A percentile compares a stretch with the other conserved stretches of the same genome.
phyloP scores from a whole-genome alignment of 2,329 filamentous ascomycete species.

The Claviceps pusilla region DNA sequence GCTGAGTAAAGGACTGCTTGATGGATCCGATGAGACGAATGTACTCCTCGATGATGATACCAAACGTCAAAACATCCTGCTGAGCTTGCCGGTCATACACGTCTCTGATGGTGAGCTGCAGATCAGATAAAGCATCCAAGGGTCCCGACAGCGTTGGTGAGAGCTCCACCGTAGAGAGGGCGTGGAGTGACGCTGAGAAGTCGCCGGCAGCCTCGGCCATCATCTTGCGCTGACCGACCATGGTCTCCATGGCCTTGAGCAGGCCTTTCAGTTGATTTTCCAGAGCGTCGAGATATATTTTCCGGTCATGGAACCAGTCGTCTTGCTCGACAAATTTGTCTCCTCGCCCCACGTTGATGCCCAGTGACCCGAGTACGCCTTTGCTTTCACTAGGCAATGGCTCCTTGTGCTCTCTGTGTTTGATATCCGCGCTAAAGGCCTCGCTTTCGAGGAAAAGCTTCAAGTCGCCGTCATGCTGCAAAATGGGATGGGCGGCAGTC shows the following conservation, averaged over 20 bases:
- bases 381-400: slow-evolving; percentile 79
- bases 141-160: slow-evolving; percentile 78
- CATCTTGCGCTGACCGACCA: slow-evolving; percentile 81
- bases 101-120: slow-evolving; percentile 86
- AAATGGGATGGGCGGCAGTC: slow-evolving; percentile 70
- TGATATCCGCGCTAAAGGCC: slow-evolving; percentile 87
- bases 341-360: slow-evolving; percentile 59
- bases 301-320: slow-evolving; percentile 97
- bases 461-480: slow-evolving; percentile 85
- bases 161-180: slow-evolving; percentile 81
- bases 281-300: slow-evolving; percentile 83
- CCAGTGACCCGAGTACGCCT: slow-evolving; percentile 76
- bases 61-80: slow-evolving; percentile 88
- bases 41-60: slow-evolving; percentile 96
- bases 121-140: slow-evolving; percentile 77
- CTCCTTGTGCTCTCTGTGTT: slow-evolving; percentile 90
- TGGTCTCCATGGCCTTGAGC: slow-evolving; percentile 84
- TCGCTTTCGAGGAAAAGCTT: slow-evolving; percentile 97
- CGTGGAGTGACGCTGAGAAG: slow-evolving; percentile 84
- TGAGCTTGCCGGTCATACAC: slow-evolving; percentile 94
- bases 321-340: slow-evolving; percentile 96
- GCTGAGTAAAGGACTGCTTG: slow-evolving; percentile 81
- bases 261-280: slow-evolving; percentile 82
- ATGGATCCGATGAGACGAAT: slow-evolving; percentile 90
- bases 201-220: slow-evolving; percentile 87